Evolutionary conservation across 2,329 filamentous ascomycete species (phyloP).

Genomic region (Nigrograna mackinnonii): DNA sequence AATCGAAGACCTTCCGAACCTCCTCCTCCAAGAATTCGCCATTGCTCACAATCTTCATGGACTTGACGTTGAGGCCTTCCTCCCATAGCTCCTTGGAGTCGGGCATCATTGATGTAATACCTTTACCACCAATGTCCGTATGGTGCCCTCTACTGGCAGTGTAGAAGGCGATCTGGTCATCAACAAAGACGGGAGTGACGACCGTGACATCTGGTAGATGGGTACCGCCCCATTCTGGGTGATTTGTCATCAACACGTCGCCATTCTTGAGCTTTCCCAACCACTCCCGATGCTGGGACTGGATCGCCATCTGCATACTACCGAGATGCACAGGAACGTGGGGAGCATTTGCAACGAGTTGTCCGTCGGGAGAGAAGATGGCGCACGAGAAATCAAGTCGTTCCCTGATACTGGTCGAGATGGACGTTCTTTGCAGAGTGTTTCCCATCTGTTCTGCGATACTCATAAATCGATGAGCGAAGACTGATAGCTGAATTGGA

Average conservation of each 20-base stretch:
- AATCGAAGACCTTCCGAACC: neutral
- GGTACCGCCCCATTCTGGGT: neutral
- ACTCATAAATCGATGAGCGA: slow-evolving; percentile 3
- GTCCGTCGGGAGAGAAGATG: neutral
- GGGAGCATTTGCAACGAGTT: slow-evolving; percentile 1
- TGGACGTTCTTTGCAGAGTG: neutral
- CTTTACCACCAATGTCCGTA: neutral
- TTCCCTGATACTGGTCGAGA: neutral
- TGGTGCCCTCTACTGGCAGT: neutral
- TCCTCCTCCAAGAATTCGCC: neutral
- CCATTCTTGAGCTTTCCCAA: neutral
- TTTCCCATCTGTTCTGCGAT: slow-evolving; percentile 1
- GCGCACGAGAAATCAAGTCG: neutral
- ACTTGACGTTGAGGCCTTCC: neutral
- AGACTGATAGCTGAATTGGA: slow-evolving; percentile 12
- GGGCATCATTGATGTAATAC: neutral
- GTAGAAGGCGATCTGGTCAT: neutral
- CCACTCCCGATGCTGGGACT: neutral
- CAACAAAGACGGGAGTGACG: neutral
- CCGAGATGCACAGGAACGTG: slow-evolving; percentile 1
- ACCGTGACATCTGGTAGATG: neutral
- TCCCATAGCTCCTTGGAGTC: neutral
- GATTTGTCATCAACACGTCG: neutral
- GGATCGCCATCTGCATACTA: neutral
- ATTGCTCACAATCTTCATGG: neutral